phyloP scores from a whole-genome alignment of 2,329 filamentous ascomycete species.

The Phaeosphaeria sp. region DNA sequence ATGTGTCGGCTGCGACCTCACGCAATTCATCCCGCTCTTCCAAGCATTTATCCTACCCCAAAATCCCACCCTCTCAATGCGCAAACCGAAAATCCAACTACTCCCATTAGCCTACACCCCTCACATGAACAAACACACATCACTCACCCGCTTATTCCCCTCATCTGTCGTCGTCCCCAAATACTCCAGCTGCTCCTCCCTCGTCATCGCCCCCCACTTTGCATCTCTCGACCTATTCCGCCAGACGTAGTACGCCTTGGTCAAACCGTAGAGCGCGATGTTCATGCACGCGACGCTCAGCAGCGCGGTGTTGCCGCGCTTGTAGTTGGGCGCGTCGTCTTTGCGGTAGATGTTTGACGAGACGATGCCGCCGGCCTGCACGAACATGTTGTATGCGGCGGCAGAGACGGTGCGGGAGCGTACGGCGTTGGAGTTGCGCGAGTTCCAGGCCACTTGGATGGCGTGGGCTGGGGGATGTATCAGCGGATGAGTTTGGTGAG shows the following conservation, averaged over 20 bases:
- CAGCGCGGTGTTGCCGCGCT: slow-evolving; percentile 33
- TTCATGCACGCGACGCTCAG: slow-evolving; percentile 39
- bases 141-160: slow-evolving; percentile 38
- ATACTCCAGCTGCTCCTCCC: slow-evolving; percentile 55
- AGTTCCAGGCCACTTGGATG: slow-evolving; percentile 11
- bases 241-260: slow-evolving; percentile 44
- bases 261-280: slow-evolving; percentile 36
- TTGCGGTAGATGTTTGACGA: slow-evolving; percentile 31
- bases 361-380: slow-evolving; percentile 27
- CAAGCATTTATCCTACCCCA: too few species aligned
- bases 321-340: slow-evolving; percentile 59
- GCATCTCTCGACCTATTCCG: slow-evolving; percentile 48
- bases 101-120: not conserved
- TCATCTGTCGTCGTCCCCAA: slow-evolving; percentile 46
- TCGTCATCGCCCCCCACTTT: slow-evolving; percentile 55
- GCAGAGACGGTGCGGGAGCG: slow-evolving; percentile 12
- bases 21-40: too few species aligned
- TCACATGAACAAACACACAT: not conserved
- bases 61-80: too few species aligned
- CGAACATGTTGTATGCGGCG: slow-evolving; percentile 57
- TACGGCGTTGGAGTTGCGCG: slow-evolving; percentile 11
- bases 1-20: too few species aligned
- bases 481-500: not conserved
- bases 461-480: slow-evolving; percentile 1
- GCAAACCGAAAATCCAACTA: slow-evolving; percentile 44